Base-by-base conservation (phyloP, 2,329 filamentous ascomycete species). In the Fusarium sp. region DNA sequence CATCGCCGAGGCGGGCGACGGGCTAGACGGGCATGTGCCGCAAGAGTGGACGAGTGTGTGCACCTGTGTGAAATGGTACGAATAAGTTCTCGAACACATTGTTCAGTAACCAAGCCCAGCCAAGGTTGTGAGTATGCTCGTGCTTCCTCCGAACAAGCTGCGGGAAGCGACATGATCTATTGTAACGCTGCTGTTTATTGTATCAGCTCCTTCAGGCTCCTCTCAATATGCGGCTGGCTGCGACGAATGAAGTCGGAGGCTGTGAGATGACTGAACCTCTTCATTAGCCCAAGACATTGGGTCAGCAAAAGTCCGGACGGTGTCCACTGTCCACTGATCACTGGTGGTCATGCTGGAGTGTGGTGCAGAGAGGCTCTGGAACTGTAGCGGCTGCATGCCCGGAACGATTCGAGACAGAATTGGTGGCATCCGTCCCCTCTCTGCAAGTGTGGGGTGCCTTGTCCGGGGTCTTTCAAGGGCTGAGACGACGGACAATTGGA, bases 281-380 rank as follows among this genome's bases (percentile, higher is more conserved):
- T 70, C 68, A 70, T 63, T 57, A 70, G 72, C 60, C 71, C 61
- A 70, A 75, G 61, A 62, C 50, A 70, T 62, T 64, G 59, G 72
- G 61, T 48, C 57, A 62, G 64, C 41, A 55, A 48, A 70, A 54
- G 66, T 48, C 57, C 48, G 52, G 54, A 65, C 32, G 38, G 56
- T 51, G 48, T 42, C 59, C 50, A 67, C 66, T 51, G 41, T 48
- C 58, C 42, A 62, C 56, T 42, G 45, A 52, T 55, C 56, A 63
- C 57, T 51, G 47, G 52, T 54, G 57, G 48, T 55, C n/a, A 45
- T 59, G 51, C 50, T 59, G 63, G 28, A 74, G 50, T 55, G 66
- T 74, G 66, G 52, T 72, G 61, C 42, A 71, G 45, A 62, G 72
- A 74, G 65, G 64, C 72, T 74, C 72, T 75, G 72, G 65, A 75